Conservation (phyloP, 352 stramenopile genomes). For the Aphanomyces euteiches region DNA sequence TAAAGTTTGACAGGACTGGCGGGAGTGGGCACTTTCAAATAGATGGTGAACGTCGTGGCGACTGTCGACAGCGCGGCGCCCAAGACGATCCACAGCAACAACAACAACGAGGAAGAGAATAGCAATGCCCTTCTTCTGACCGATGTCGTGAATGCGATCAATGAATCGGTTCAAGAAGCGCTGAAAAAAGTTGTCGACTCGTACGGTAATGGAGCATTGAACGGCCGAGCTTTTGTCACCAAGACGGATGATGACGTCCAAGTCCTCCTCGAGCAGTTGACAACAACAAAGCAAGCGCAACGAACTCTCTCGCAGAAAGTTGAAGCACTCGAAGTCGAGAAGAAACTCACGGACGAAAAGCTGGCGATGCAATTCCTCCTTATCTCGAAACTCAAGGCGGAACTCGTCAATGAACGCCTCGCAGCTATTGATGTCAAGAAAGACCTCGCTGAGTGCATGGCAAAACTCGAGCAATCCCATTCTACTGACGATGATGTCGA, state of each 20-base stretch:
- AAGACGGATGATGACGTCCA: background rate
- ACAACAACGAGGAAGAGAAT: background rate
- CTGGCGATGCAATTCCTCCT: background rate
- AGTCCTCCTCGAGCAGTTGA: constrained; percentile 11
- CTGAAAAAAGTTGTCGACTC: background rate
- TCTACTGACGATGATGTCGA: background rate
- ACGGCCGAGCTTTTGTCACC: background rate
- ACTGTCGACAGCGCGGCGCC: too few species aligned
- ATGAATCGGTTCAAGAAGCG: constrained; percentile 5
- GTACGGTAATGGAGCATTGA: background rate
- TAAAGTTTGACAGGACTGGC: too few species aligned
- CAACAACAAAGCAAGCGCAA: background rate
- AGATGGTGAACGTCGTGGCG: too few species aligned
- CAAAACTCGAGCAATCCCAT: background rate
- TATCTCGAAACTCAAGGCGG: constrained; percentile 9
- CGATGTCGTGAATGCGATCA: constrained; percentile 8
- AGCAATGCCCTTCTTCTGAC: background rate
- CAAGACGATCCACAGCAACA: background rate
- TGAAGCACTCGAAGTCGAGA: background rate
- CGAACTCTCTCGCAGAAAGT: constrained; percentile 2
- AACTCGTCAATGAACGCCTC: constrained; percentile 1
- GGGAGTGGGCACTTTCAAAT: too few species aligned
- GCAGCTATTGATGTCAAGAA: constrained; percentile 10
- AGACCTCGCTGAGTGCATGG: background rate
- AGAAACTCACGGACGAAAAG: background rate